These are phyloP conservation scores for Trichoderma asperellum DNA, from an alignment of 2,329 filamentous ascomycete genomes.

Conservation along the genomic window DNA sequence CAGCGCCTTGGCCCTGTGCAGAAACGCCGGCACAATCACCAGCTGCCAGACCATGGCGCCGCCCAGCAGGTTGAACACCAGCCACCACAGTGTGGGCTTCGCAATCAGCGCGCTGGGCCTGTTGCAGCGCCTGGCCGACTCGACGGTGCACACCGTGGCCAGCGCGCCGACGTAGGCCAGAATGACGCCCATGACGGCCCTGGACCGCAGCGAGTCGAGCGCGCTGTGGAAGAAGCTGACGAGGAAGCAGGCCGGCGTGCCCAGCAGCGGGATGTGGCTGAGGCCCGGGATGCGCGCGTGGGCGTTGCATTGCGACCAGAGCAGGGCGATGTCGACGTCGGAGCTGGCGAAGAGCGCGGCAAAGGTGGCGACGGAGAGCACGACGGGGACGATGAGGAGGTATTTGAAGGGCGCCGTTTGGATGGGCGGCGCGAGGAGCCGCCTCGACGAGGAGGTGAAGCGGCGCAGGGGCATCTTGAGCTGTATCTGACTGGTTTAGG, in stretches of 20 bases:
- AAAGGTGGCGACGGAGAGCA: slow-evolving; percentile 50
- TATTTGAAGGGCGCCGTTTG: slow-evolving; percentile 57
- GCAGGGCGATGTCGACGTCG: slow-evolving; percentile 56
- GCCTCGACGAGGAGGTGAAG: background rate
- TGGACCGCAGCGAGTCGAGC: slow-evolving; percentile 46
- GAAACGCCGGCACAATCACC: slow-evolving; percentile 54
- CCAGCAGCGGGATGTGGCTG: slow-evolving; percentile 50
- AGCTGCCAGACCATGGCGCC: slow-evolving; percentile 58
- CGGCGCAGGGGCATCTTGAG: background rate
- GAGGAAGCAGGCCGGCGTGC: slow-evolving; percentile 53
- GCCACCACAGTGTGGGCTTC: slow-evolving; percentile 48
- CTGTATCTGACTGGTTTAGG: no score
- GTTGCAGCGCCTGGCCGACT: slow-evolving; percentile 52
- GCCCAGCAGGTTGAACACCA: slow-evolving; percentile 54
- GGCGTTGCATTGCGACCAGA: slow-evolving; percentile 59
- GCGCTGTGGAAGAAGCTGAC: slow-evolving; percentile 55
- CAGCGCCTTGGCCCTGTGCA: slow-evolving; percentile 48
- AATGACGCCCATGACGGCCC: slow-evolving; percentile 47
- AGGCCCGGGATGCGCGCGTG: slow-evolving; percentile 50
- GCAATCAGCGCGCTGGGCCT: slow-evolving; percentile 43
- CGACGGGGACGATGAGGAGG: slow-evolving; percentile 53
- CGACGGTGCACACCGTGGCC: slow-evolving; percentile 54
- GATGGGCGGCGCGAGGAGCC: slow-evolving; percentile 47
- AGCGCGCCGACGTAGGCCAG: slow-evolving; percentile 52
- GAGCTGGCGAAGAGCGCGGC: slow-evolving; percentile 50